A percentile compares a stretch with the other conserved stretches of the same genome.
Evolutionary conservation across 306 rosid genomes (phyloP).

Genomic region (Castanopsis chinensis): DNA sequence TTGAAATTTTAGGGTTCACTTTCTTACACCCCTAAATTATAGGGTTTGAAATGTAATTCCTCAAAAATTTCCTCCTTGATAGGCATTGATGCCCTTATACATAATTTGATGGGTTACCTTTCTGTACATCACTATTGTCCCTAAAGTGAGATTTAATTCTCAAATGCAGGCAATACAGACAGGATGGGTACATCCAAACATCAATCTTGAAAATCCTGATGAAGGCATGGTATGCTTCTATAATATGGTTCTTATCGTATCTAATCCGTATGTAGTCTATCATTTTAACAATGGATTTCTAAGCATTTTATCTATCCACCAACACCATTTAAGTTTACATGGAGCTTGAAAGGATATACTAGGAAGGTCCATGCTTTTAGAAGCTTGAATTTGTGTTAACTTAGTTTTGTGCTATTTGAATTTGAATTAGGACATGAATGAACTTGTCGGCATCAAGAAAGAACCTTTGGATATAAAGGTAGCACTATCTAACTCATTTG

Average conservation of each 20-base stretch:
- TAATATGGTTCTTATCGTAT: not conserved
- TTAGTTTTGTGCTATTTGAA: not conserved
- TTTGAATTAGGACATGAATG: conserved; percentile 54
- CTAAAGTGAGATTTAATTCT: not conserved
- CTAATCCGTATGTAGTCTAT: not conserved
- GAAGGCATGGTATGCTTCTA: conserved; percentile 66
- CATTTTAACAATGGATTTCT: not conserved
- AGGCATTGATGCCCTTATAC: not conserved
- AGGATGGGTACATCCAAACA: conserved; percentile 95
- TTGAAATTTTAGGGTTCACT: too few species aligned
- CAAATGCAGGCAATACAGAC: conserved; percentile 71
- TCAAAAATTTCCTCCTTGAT: not conserved
- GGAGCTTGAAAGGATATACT: not conserved
- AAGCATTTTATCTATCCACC: not conserved
- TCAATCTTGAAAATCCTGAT: conserved; percentile 88
- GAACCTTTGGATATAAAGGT: conserved; percentile 83
- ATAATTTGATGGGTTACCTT: not conserved
- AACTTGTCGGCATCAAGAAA: conserved; percentile 81
- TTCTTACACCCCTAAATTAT: too few species aligned
- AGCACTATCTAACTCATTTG: conserved; percentile 87
- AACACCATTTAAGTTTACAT: not conserved
- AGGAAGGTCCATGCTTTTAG: not conserved
- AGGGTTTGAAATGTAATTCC: too few species aligned
- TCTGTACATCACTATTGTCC: not conserved
- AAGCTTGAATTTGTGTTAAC: not conserved